Base-by-base conservation (phyloP, 2,329 filamentous ascomycete genomes). In the Neoascochyta sp. region DNA sequence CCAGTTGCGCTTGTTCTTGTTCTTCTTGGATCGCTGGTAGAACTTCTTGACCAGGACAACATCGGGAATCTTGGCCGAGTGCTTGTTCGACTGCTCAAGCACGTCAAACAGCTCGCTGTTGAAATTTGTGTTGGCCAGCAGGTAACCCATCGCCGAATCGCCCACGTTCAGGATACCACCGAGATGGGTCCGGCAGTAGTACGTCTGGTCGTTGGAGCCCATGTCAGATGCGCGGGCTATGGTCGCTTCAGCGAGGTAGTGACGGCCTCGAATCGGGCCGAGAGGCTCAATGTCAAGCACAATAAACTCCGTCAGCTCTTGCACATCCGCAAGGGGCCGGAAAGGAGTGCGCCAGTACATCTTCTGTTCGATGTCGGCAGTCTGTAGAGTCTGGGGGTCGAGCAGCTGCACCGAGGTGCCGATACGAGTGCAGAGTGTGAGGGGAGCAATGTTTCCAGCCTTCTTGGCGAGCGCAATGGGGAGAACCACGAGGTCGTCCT, bases 11-110 rank as follows among this genome's bases (percentile, higher is more conserved):
- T 93, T 81, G 32, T 52, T 54, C 61, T 63, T 63, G 64, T 74
- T 76, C 71, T 79, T 76, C 77, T 90, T 94, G 66, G 84, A 83
- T 50, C 86, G 80, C 35, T 83, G 80, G 67, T 93, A 98, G 74
- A 86, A 81, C 66, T 98, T 98, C 87, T 94, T 96, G 62, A 98
- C 87, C 3, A 98, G 75, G 5, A 98, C 69, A 0, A 96, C 92
- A 54, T 98, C 92, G 0, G 92, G 92, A 33, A 98, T 85, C 3
- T 75, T 80, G 3, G 80, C 82, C 3, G 78, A 71, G 65, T 93
- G 90, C 28, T 81, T 79, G 41, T 52, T 53, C 61, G 79, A 79
- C 30, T 81, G 87, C 63, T 95, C 88, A 18, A 95, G 75, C 4
- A 81, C 84, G 49, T 95, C 88, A 47, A 83, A 88, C 47, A 93